Evolutionary conservation across 129 eudicot genomes (phyloP), one percentile per base, ranked within the genome.

Genomic region (Apium graveolens): DNA sequence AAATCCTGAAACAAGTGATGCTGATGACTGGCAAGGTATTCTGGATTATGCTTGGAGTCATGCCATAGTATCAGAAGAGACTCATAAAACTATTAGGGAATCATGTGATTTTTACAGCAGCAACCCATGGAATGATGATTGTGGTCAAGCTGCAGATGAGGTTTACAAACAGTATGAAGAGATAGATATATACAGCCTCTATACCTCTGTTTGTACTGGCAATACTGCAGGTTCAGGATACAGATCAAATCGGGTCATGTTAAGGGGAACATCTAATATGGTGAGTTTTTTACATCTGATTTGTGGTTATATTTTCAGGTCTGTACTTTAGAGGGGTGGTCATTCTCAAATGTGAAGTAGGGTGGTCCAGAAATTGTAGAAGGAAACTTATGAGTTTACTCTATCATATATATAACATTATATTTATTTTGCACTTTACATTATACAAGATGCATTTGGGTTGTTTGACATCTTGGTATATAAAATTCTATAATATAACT

Each of bases 11-110:
- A 93, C 97, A 71, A 78, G 88, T 81, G 89, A 93, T 74, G 90
- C 97, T 66, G 97, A 93, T 80, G 98, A 93, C 84, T 91, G 93
- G 97, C 88, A 83, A 83, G 98, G 97, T 27, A 74, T 89, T 49
- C 93, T 91, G 81, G 98, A 94, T 78, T 94, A 89, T 79, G 98
- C 98, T 18, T 94, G 98, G 98, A 94, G 97, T 81, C 98, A 94
- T 77, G 97, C 98, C 3, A 93, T 94, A 41, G 91, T 94, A 79
- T 94, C 98, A 13, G 98, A 94, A 79, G 98, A 94, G 86, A 94
- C 98, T 70, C 92, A 94, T 79, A 86, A 88, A 84, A 88, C 88
- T 71, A 94, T 94, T 37, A 74, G 78, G 55, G 81, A 85, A 69
- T 86, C 97, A 4, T 94, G 98, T 78, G 96, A 94, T 81, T 91